Percentiles rank a stretch among this genome's conserved stretches.
phyloP scores from a whole-genome alignment of 768 basidiomycete genomes.

The Nevesoporus exiguus region DNA sequence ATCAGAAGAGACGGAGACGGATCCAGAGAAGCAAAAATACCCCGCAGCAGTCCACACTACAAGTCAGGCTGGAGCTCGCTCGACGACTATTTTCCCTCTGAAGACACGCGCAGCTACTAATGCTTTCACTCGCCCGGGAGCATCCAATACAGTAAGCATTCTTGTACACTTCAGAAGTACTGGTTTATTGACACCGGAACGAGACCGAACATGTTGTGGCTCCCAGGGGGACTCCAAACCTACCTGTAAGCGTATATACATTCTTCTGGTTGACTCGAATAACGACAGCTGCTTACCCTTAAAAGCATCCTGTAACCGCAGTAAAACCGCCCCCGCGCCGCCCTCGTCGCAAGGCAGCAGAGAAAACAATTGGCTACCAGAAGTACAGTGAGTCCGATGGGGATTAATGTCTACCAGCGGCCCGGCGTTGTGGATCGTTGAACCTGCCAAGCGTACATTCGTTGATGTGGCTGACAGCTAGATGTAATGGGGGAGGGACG shows the following conservation, averaged over 20 bases:
- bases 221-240: neutral
- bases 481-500: no score
- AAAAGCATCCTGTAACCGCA: no score
- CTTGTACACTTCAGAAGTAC: neutral
- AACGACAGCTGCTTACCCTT: neutral
- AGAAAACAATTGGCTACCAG: neutral
- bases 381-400: neutral
- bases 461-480: no score
- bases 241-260: neutral
- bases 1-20: neutral
- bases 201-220: neutral
- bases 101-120: neutral
- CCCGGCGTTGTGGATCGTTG: neutral
- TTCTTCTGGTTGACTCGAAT: neutral
- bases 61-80: neutral
- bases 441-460: no score
- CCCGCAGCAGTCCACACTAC: neutral
- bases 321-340: neutral
- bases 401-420: neutral
- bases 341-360: neutral
- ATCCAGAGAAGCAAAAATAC: neutral
- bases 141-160: neutral
- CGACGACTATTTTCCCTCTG: neutral
- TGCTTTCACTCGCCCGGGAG: neutral
- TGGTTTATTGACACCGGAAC: neutral